These are phyloP conservation scores for Sporothrix luriei DNA, from an alignment of 2,329 filamentous ascomycete genomes.

Conservation along the genomic window DNA sequence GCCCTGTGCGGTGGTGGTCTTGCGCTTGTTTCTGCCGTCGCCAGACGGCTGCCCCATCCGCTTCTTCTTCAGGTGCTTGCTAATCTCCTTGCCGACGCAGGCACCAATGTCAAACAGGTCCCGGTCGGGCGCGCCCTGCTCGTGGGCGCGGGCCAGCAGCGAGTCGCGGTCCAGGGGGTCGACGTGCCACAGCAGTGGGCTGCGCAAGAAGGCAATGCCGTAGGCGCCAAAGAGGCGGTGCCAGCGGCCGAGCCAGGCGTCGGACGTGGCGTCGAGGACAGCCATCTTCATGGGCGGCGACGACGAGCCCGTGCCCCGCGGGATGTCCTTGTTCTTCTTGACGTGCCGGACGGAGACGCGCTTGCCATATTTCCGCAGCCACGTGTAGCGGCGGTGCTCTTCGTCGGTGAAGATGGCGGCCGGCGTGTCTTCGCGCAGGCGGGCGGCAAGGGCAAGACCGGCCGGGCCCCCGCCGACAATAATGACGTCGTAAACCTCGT, in stretches of 20 bases:
- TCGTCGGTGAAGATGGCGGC: slow-evolving; percentile 82
- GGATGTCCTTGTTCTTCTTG: slow-evolving; percentile 44
- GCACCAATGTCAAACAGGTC: slow-evolving; percentile 71
- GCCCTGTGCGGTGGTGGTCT: slow-evolving; percentile 34
- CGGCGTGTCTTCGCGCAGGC: slow-evolving; percentile 71
- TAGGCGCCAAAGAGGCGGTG: slow-evolving; percentile 68
- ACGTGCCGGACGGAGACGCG: slow-evolving; percentile 61
- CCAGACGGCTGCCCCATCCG: neutral
- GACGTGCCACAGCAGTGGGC: slow-evolving; percentile 81
- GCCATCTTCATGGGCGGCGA: slow-evolving; percentile 49
- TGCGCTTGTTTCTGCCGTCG: neutral
- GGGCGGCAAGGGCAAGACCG: slow-evolving; percentile 72
- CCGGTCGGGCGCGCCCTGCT: slow-evolving; percentile 55
- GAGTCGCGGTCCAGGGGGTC: slow-evolving; percentile 76
- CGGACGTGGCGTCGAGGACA: slow-evolving; percentile 67
- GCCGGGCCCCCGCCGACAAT: slow-evolving; percentile 76
- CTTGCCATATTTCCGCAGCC: slow-evolving; percentile 67
- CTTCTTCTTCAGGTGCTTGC: slow-evolving; percentile 77
- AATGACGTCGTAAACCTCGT: slow-evolving; percentile 63
- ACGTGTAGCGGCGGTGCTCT: slow-evolving; percentile 79
- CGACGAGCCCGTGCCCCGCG: neutral
- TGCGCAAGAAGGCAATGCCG: slow-evolving; percentile 71
- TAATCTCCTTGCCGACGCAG: slow-evolving; percentile 77
- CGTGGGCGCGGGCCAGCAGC: slow-evolving; percentile 68
- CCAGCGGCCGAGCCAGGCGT: slow-evolving; percentile 72